Percentiles rank a stretch among this genome's conserved stretches.
phyloP scores from a whole-genome alignment of 345 rosid genomes.

The Syzygium aqueum region DNA sequence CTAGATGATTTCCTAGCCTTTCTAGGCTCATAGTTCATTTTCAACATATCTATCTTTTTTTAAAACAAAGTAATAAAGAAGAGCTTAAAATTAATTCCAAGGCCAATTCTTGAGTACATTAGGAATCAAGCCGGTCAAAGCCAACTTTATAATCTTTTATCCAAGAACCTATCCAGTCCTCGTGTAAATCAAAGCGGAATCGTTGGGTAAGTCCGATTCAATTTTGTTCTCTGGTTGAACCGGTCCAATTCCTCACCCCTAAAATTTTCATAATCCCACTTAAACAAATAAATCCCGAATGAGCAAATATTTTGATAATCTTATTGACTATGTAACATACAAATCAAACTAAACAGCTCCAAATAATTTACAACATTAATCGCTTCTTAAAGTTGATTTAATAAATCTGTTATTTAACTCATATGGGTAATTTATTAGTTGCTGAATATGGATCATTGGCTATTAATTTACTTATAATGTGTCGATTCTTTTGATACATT shows the following conservation, averaged over 20 bases:
- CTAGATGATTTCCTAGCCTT: background rate
- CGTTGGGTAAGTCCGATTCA: accelerated
- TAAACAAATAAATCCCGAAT: background rate
- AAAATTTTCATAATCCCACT: background rate
- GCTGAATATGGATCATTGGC: background rate
- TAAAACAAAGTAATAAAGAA: no score
- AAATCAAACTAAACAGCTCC: background rate
- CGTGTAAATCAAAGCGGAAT: background rate
- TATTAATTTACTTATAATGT: background rate
- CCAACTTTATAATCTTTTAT: background rate
- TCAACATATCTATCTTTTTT: background rate
- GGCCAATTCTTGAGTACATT: background rate
- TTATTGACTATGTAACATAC: background rate
- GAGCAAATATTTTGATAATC: no score
- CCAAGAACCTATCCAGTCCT: background rate
- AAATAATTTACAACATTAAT: background rate
- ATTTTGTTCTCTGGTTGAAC: background rate
- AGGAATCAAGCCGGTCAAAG: background rate
- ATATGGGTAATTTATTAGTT: background rate
- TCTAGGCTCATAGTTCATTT: background rate
- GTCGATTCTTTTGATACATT: background rate
- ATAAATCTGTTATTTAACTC: background rate
- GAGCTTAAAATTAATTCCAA: no score
- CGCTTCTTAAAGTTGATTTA: no score
- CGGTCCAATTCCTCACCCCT: background rate